These are phyloP conservation scores for Oryza officinalis DNA, from an alignment of 176 grass and related monocot species.

Conservation along the genomic window DNA sequence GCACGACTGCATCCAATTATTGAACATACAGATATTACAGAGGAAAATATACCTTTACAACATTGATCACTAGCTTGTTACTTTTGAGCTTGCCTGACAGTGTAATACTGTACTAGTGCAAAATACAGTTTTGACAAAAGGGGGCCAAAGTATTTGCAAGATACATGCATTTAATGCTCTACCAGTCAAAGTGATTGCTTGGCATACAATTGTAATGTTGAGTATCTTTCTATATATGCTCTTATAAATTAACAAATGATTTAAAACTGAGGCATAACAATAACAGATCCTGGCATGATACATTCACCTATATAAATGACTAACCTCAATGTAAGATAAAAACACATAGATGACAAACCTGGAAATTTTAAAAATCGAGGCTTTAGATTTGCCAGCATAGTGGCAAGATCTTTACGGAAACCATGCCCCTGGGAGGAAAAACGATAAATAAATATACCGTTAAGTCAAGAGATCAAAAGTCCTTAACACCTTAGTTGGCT, in stretches of 20 bases:
- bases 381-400: slow-evolving; percentile 83
- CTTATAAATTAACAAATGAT: slow-evolving; percentile 1
- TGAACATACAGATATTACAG: not conserved
- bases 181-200: not conserved
- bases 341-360: slow-evolving; percentile 53
- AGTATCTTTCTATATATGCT: not conserved
- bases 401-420: slow-evolving; percentile 73
- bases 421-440: slow-evolving; percentile 67
- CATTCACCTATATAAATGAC: slow-evolving; percentile 25
- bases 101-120: slow-evolving; percentile 7
- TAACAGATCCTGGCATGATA: slow-evolving; percentile 16
- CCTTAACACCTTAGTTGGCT: not conserved
- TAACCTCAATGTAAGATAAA: slow-evolving; percentile 26
- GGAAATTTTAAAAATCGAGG: slow-evolving; percentile 90
- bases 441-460: slow-evolving; percentile 9
- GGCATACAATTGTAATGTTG: not conserved
- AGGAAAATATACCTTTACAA: slow-evolving; percentile 9
- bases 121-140: not conserved
- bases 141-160: slow-evolving; percentile 10
- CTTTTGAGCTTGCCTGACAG: not conserved
- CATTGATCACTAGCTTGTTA: slow-evolving; percentile 5
- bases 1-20: not conserved
- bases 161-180: slow-evolving; percentile 3
- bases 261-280: not conserved
- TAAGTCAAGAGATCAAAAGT: slow-evolving; percentile 1